These are phyloP conservation scores for Arthroderma sp. DNA, from an alignment of 2,329 filamentous ascomycete species.

Conservation along the genomic window DNA sequence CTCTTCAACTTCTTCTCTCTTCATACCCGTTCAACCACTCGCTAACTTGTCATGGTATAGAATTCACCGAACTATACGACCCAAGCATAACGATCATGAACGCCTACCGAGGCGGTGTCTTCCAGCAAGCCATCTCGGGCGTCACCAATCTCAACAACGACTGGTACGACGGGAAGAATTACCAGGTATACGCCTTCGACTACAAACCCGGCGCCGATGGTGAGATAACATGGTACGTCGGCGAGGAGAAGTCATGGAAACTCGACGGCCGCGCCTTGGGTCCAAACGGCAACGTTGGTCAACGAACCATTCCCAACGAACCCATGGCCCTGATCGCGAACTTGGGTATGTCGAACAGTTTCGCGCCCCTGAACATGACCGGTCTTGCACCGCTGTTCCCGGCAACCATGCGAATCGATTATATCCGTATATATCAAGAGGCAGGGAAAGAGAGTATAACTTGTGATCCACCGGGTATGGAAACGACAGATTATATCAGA, in stretches of 20 bases:
- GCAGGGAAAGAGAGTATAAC: slow-evolving; percentile 46
- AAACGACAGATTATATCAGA: slow-evolving; percentile 55
- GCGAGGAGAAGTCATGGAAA: slow-evolving; percentile 52
- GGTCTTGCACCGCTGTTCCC: slow-evolving; percentile 47
- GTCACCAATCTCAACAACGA: slow-evolving; percentile 51
- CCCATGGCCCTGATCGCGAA: slow-evolving; percentile 58
- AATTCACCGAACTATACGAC: slow-evolving; percentile 56
- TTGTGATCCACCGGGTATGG: slow-evolving; percentile 56
- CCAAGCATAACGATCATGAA: slow-evolving; percentile 46
- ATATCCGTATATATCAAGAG: slow-evolving; percentile 59
- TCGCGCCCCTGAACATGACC: slow-evolving; percentile 49
- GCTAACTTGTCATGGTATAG: slow-evolving; percentile 20
- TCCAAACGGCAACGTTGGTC: slow-evolving; percentile 58
- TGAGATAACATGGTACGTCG: slow-evolving; percentile 58
- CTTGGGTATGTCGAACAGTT: slow-evolving; percentile 57
- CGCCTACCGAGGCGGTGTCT: slow-evolving; percentile 48
- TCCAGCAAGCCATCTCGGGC: slow-evolving; percentile 52
- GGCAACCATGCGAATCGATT: slow-evolving; percentile 56
- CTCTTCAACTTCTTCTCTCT: neutral
- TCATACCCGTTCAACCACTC: neutral
- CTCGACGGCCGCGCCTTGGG: slow-evolving; percentile 48
- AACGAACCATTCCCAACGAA: slow-evolving; percentile 53
- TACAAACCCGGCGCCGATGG: slow-evolving; percentile 49
- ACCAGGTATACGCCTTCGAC: slow-evolving; percentile 53
- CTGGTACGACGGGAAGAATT: slow-evolving; percentile 54